Conservation (phyloP, 2,329 filamentous ascomycete genomes). For the Scedosporium aurantiacum region DNA sequence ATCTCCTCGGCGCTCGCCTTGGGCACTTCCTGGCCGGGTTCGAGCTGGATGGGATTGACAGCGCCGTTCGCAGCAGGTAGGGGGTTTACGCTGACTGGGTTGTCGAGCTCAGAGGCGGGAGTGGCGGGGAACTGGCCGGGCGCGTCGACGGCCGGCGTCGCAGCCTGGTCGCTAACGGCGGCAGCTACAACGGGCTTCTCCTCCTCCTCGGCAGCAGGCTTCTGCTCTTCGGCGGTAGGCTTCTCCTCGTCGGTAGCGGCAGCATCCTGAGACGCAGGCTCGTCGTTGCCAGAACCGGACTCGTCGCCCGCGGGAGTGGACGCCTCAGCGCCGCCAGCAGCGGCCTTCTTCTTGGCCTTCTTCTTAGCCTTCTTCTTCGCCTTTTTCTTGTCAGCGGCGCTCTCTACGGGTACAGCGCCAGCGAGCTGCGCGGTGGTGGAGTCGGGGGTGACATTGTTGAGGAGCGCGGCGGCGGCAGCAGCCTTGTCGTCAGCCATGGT, state of each 20-base stretch:
- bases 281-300: slow-evolving; percentile 1
- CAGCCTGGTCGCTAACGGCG: slow-evolving; percentile 2
- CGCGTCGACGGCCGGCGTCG: neutral
- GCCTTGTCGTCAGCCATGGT: slow-evolving; percentile 22
- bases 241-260: neutral
- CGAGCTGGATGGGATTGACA: slow-evolving; percentile 70
- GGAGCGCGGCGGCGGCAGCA: slow-evolving; percentile 22
- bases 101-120: slow-evolving; percentile 40
- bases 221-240: slow-evolving; percentile 2
- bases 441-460: slow-evolving; percentile 58
- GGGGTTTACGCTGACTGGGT: slow-evolving; percentile 46
- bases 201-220: neutral
- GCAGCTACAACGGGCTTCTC: slow-evolving; percentile 4
- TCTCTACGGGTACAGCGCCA: slow-evolving; percentile 15
- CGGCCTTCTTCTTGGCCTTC: slow-evolving; percentile 14
- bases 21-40: slow-evolving; percentile 70
- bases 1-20: slow-evolving; percentile 51
- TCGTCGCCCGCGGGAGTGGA: neutral
- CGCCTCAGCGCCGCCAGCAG: slow-evolving; percentile 4
- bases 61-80: slow-evolving; percentile 50
- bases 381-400: slow-evolving; percentile 35
- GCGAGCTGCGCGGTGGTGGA: slow-evolving; percentile 64
- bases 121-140: slow-evolving; percentile 53
- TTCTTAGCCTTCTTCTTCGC: slow-evolving; percentile 24
- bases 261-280: neutral